phyloP scores from a whole-genome alignment of 495 filamentous ascomycete genomes.

The Penicillium canescens region DNA sequence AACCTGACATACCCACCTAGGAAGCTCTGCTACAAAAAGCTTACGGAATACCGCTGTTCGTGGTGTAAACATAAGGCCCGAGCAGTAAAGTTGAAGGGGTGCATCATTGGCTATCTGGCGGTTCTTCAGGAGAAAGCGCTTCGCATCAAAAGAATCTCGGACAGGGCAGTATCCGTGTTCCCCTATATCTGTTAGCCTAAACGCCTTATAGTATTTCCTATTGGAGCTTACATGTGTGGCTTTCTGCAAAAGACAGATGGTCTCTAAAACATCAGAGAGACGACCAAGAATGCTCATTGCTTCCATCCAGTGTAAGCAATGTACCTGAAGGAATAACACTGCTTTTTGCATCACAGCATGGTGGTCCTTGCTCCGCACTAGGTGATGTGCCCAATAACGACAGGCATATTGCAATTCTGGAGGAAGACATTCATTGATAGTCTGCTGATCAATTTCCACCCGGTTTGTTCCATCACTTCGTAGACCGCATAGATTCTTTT shows the following conservation, averaged over 20 bases:
- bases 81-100: background rate
- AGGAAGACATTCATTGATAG: constrained; percentile 25
- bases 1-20: constrained; percentile 1
- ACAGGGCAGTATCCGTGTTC: too few relatives aligned
- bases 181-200: too few relatives aligned
- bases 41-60: constrained; percentile 22
- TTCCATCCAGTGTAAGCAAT: constrained; percentile 2
- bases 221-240: background rate
- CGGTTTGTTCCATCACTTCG: constrained; percentile 13
- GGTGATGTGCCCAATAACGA: constrained; percentile 33
- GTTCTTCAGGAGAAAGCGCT: constrained; percentile 33
- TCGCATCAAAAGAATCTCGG: constrained; percentile 30
- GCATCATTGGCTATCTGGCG: constrained; percentile 30
- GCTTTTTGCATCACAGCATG: background rate
- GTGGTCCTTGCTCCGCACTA: background rate
- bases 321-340: background rate
- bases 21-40: background rate
- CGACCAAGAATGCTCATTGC: constrained; percentile 27
- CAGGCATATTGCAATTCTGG: constrained; percentile 40
- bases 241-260: background rate
- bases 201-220: background rate
- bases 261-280: background rate
- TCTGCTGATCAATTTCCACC: constrained; percentile 19
- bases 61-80: constrained; percentile 34
- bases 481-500: constrained; percentile 37